phyloP scores from a whole-genome alignment of 2,329 filamentous ascomycete species.

The Alternaria novae-zelandiae region DNA sequence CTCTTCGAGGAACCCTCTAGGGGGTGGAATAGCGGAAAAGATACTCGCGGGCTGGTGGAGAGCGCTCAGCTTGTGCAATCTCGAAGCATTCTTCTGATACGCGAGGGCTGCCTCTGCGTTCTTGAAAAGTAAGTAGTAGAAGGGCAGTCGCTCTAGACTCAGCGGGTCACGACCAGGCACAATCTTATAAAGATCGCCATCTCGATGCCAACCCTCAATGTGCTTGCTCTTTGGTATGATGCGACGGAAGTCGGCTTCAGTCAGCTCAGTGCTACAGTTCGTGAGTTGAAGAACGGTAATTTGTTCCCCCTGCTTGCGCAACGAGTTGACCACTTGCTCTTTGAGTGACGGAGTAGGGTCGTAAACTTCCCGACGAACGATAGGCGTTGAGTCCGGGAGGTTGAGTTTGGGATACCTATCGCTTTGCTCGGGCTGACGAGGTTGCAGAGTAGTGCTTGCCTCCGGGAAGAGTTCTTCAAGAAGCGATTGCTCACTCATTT shows the following conservation, averaged over 20 bases:
- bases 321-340: conserved; percentile 28
- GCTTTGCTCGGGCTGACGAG: conserved; percentile 17
- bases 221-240: conserved; percentile 67
- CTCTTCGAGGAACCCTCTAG: conserved; percentile 52
- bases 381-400: conserved; percentile 21
- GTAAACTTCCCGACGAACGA: conserved; percentile 13
- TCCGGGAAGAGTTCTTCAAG: conserved; percentile 63
- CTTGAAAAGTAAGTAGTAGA: conserved; percentile 74
- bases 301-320: conserved; percentile 34
- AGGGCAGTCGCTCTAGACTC: conserved; percentile 68
- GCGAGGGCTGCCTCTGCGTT: conserved; percentile 63
- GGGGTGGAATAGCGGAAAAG: conserved; percentile 52
- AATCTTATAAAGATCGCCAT: conserved; percentile 65
- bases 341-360: conserved; percentile 13
- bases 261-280: conserved; percentile 58
- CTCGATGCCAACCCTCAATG: conserved; percentile 69
- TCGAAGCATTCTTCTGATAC: conserved; percentile 64
- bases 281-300: conserved; percentile 62
- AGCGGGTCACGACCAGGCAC: conserved; percentile 69
- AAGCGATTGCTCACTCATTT: conserved; percentile 44
- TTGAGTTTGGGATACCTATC: conserved; percentile 38
- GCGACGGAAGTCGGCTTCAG: conserved; percentile 73
- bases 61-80: conserved; percentile 59
- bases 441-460: conserved; percentile 32
- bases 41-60: conserved; percentile 52